Conservation (phyloP, 1,139 yeast genomes). For the Tardiomyces digboiensis region DNA sequence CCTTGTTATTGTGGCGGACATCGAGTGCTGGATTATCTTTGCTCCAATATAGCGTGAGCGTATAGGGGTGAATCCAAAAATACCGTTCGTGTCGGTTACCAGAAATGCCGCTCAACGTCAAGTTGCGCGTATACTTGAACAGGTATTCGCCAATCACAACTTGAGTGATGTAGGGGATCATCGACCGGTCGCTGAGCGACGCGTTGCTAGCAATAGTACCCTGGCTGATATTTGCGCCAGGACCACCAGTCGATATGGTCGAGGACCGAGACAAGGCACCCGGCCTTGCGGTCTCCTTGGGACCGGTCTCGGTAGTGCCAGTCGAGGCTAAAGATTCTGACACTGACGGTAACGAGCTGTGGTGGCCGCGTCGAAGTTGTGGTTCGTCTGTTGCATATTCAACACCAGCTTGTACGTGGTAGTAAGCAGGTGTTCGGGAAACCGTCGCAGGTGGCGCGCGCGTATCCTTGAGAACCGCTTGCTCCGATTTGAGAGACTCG, state of each 20-base stretch:
- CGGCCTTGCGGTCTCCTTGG: neutral
- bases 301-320: too few relatives aligned
- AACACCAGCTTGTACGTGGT: too few relatives aligned
- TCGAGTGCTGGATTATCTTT: conserved; percentile 69
- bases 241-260: neutral
- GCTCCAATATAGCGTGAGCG: conserved; percentile 87
- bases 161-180: conserved; percentile 80
- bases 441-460: neutral
- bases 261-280: neutral
- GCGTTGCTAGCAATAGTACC: conserved; percentile 61
- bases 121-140: conserved; percentile 73
- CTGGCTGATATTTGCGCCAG: conserved; percentile 12
- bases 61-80: conserved; percentile 96
- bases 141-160: conserved; percentile 89
- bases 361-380: neutral
- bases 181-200: conserved; percentile 59
- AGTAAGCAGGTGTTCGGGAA: neutral
- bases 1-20: conserved; percentile 33
- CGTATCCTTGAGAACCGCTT: neutral
- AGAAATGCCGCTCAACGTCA: conserved; percentile 64
- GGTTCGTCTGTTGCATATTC: neutral
- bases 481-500: conserved; percentile 10
- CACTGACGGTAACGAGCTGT: neutral
- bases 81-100: conserved; percentile 83
- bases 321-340: neutral